phyloP scores from a whole-genome alignment of 441 rosid genomes.

The Mallotus repandus region DNA sequence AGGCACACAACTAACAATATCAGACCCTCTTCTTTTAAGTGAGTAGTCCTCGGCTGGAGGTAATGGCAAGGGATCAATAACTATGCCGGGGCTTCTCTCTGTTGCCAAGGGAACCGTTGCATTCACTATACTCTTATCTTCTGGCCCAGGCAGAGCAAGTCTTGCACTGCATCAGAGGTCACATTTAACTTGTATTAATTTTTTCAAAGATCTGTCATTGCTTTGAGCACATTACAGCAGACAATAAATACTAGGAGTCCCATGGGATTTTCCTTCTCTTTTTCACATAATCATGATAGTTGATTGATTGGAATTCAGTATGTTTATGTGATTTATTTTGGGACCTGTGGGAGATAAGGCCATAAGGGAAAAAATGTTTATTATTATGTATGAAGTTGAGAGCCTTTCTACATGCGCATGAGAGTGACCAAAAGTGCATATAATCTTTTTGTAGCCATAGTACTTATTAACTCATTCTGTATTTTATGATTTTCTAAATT shows the following conservation, averaged over 20 bases:
- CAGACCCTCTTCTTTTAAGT: conserved; percentile 25
- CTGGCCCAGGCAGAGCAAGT: conserved; percentile 90
- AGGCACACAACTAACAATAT: conserved; percentile 43
- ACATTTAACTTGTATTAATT: conserved; percentile 18
- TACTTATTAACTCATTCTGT: not conserved
- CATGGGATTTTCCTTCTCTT: not conserved
- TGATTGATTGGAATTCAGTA: not conserved
- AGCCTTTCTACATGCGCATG: not conserved
- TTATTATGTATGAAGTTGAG: not conserved
- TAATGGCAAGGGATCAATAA: conserved; percentile 40
- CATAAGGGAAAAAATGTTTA: too few species aligned
- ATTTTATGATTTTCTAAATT: not conserved
- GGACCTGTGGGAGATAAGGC: not conserved
- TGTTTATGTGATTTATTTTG: not conserved
- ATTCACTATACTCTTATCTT: conserved; percentile 57
- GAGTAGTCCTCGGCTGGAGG: conserved; percentile 44
- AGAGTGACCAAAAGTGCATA: not conserved
- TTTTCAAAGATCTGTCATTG: not conserved
- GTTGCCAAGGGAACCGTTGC: conserved; percentile 39
- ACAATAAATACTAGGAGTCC: not conserved
- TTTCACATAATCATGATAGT: not conserved
- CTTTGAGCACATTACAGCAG: not conserved
- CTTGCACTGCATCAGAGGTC: conserved; percentile 69
- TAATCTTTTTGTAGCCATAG: not conserved
- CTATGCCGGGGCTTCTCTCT: conserved; percentile 33